Evolutionary conservation across 495 filamentous ascomycete genomes (phyloP).

Genomic region (Podospora conica): DNA sequence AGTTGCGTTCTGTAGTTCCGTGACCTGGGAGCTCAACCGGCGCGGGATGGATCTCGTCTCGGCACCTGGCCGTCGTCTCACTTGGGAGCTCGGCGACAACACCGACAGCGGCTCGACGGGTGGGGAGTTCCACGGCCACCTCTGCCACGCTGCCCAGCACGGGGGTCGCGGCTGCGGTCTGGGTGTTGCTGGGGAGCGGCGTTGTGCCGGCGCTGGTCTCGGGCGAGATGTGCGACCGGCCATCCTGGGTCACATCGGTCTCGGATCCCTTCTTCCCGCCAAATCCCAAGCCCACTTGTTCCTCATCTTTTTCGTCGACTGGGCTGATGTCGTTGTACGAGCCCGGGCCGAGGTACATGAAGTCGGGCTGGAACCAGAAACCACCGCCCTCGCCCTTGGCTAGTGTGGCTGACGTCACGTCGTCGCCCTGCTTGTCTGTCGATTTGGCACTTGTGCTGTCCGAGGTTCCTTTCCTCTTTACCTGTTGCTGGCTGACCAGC

Average conservation of each 20-base stretch:
- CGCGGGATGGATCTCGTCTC: constrained; percentile 34
- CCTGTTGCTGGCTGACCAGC: constrained; percentile 32
- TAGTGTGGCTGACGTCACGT: constrained; percentile 8
- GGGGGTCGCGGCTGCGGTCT: constrained; percentile 13
- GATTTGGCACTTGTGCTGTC: constrained; percentile 3
- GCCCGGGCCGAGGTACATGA: constrained; percentile 38
- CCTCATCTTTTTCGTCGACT: constrained; percentile 24
- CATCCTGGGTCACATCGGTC: background rate
- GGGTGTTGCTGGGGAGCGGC: constrained; percentile 11
- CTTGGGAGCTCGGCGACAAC: constrained; percentile 40
- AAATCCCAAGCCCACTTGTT: constrained; percentile 15
- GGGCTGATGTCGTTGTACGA: constrained; percentile 33
- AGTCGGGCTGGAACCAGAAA: constrained; percentile 39
- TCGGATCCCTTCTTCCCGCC: background rate
- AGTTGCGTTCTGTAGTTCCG: constrained; percentile 12
- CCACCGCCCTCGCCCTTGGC: constrained; percentile 17
- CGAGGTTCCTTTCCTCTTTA: constrained; percentile 23
- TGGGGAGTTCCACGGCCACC: background rate
- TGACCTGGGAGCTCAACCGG: constrained; percentile 37
- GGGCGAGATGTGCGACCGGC: constrained; percentile 14
- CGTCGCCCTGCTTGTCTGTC: constrained; percentile 10
- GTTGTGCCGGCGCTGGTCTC: constrained; percentile 21
- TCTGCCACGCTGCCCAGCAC: background rate
- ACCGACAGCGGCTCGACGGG: constrained; percentile 30
- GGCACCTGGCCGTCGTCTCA: constrained; percentile 29